Evolutionary conservation across 2,329 filamentous ascomycete species (phyloP), one percentile per base, ranked within the genome.

Genomic region (Alternaria sp.): DNA sequence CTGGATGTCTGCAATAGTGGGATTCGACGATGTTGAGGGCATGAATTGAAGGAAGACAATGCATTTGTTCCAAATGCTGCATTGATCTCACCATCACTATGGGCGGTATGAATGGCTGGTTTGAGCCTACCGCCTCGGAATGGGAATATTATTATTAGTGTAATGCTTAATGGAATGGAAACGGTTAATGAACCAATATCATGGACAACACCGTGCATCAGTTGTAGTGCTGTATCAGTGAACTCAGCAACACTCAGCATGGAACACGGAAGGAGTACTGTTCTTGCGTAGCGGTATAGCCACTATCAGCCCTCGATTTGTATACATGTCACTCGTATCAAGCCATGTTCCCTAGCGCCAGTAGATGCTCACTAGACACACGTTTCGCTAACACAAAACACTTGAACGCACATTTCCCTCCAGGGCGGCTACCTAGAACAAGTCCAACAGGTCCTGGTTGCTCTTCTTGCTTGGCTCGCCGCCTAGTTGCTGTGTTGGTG

Each of bases 401-500:
- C 51, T 32, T 14, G 51, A 62, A 28, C 36, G 54, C 34, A 43
- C 41, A 44, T 24, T 18, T 14, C 24, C 20, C 43, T 18, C 41
- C 34, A 41, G 30, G 39, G 22, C 24, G 54, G 26, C 53, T 47
- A 20, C 38, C 70, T 80, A 87, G 71, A 87, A 86, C 70, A 87
- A 74, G 54, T 85, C 85, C 61, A 87, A 66, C 43, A 87, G 79
- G 69, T 87, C 85, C 64, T 87, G 83, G 59, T 86, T 87, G 55
- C 78, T 83, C 78, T 84, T 84, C 75, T 83, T 83, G 77, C 87
- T 86, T 46, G 81, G 77, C 63, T 82, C 81, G 64, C 75, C 75
- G 44, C 78, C 80, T 65, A 88, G 75, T 72, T 91, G 86, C 75
- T 87, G 85, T 11, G 83, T 82, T 5, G 90, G 83, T 16, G 90